These are phyloP conservation scores for Talaromyces sp. DNA, from an alignment of 2,329 filamentous ascomycete species.

Conservation along the genomic window DNA sequence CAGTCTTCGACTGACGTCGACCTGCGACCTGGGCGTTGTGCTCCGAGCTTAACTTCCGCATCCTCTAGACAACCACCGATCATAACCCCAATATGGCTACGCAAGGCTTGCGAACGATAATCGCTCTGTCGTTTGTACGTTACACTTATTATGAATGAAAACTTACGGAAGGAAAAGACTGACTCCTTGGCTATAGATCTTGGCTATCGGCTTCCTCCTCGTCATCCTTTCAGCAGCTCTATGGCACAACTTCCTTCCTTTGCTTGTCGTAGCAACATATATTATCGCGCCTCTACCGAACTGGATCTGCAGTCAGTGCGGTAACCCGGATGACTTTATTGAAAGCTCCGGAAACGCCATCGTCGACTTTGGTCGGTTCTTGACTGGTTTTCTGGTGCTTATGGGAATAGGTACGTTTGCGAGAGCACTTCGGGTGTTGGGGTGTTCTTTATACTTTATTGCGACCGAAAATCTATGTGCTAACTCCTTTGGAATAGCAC, in stretches of 20 bases:
- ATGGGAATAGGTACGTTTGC: constrained; percentile 82
- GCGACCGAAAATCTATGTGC: background rate
- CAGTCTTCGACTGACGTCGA: background rate
- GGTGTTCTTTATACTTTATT: background rate
- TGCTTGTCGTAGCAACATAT: constrained; percentile 94
- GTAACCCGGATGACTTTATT: constrained; percentile 94
- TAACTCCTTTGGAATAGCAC: constrained; percentile 49
- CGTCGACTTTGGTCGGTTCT: constrained; percentile 89
- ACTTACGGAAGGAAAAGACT: background rate
- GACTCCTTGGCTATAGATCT: constrained; percentile 51
- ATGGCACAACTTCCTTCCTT: constrained; percentile 88
- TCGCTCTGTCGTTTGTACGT: constrained; percentile 89
- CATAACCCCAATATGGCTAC: constrained; percentile 52
- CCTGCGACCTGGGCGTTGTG: constrained; percentile 1
- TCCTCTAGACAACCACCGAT: constrained; percentile 14
- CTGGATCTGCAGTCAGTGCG: constrained; percentile 85
- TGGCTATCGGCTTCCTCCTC: constrained; percentile 96
- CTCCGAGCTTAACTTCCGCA: background rate
- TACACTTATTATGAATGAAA: background rate
- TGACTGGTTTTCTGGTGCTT: constrained; percentile 90
- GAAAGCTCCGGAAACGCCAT: constrained; percentile 73
- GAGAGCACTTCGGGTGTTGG: background rate
- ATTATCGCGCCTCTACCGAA: constrained; percentile 90
- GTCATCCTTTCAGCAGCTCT: constrained; percentile 97
- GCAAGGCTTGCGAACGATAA: constrained; percentile 90